Evolutionary conservation across 1,284 basidiomycete genomes (phyloP).

Genomic region (Paramarasmius palmivorus): DNA sequence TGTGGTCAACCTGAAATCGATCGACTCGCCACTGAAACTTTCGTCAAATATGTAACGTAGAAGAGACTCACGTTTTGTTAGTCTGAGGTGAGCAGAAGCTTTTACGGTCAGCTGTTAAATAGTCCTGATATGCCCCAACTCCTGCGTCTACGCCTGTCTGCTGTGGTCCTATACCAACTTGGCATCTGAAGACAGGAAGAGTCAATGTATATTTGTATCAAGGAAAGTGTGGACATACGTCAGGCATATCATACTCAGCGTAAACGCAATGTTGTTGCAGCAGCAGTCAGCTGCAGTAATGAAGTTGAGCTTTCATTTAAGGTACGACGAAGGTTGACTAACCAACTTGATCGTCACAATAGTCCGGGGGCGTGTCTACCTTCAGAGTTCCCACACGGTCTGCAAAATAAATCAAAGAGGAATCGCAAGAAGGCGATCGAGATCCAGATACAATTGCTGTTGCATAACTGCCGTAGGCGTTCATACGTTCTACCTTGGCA

Average conservation of each 20-base stretch:
- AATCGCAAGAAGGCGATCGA: not conserved
- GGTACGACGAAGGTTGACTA: not conserved
- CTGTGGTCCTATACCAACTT: constrained; percentile 20
- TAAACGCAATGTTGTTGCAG: constrained; percentile 29
- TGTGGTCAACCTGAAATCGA: constrained; percentile 15
- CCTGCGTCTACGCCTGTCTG: constrained; percentile 10
- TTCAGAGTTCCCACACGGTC: constrained; percentile 19
- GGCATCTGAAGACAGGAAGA: constrained; percentile 16
- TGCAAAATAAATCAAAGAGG: constrained; percentile 3
- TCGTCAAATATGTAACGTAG: no score
- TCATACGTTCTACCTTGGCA: constrained; percentile 28
- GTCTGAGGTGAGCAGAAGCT: constrained; percentile 19
- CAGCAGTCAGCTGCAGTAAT: constrained; percentile 27
- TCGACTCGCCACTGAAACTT: not conserved
- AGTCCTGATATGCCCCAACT: constrained; percentile 14
- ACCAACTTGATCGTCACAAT: constrained; percentile 27
- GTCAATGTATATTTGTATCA: not conserved
- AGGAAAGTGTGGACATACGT: constrained; percentile 24
- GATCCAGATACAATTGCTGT: constrained; percentile 24
- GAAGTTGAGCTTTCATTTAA: not conserved
- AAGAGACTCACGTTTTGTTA: constrained; percentile 21
- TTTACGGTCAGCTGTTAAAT: constrained; percentile 7
- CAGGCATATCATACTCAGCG: constrained; percentile 31
- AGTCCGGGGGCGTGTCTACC: constrained; percentile 25
- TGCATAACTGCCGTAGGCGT: constrained; percentile 29